Evolutionary conservation across 495 filamentous ascomycete species (phyloP).

Genomic region (Pyronema omphalodes): DNA sequence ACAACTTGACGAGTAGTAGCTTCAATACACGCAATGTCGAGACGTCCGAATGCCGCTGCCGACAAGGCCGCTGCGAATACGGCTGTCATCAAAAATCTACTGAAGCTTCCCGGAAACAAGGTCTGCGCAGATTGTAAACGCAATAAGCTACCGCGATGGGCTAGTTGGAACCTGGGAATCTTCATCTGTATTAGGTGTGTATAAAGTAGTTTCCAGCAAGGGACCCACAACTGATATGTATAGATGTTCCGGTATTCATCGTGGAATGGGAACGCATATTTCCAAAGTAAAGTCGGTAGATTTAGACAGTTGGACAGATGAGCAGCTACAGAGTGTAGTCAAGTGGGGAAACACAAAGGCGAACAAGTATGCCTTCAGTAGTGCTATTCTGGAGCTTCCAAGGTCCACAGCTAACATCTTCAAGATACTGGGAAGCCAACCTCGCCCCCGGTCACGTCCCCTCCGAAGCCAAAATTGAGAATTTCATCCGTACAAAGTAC

Average conservation of each 20-base stretch:
- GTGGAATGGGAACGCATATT: conserved; percentile 97
- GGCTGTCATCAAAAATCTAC: conserved; percentile 70
- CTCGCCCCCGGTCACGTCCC: conserved; percentile 81
- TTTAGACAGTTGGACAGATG: conserved; percentile 93
- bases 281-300: conserved; percentile 96
- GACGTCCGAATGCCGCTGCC: conserved; percentile 57
- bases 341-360: conserved; percentile 89
- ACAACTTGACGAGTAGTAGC: too few relatives aligned
- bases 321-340: conserved; percentile 79
- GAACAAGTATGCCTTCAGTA: conserved; percentile 48
- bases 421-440: conserved; percentile 91
- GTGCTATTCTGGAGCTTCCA: not conserved
- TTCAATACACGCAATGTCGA: conserved; percentile 47
- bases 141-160: conserved; percentile 98
- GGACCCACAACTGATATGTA: not conserved
- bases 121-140: conserved; percentile 95
- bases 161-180: conserved; percentile 89
- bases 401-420: conserved; percentile 2
- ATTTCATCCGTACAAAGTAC: conserved; percentile 97
- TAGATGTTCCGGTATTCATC: conserved; percentile 86
- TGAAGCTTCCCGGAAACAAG: conserved; percentile 90
- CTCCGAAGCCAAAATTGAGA: conserved; percentile 98
- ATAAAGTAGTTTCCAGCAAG: not conserved
- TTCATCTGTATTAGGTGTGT: conserved; percentile 78
- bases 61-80: conserved; percentile 79